phyloP scores from a whole-genome alignment of 768 basidiomycete genomes.

The Boletus insuetus region DNA sequence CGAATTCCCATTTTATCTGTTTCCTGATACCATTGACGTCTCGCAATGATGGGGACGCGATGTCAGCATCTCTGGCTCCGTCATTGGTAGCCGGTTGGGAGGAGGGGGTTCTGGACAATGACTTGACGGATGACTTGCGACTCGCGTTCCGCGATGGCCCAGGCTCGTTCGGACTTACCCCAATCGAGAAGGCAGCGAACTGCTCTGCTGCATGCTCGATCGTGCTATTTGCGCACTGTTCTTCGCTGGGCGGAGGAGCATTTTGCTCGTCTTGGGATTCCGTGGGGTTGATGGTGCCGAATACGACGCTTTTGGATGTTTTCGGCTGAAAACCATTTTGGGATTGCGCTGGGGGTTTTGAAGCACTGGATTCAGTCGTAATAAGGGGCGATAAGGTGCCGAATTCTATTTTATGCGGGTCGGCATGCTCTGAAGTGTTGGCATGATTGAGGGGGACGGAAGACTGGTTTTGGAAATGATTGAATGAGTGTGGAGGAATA shows the following conservation, averaged over 20 bases:
- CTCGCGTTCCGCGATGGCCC: constrained; percentile 25
- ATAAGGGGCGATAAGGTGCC: constrained; percentile 15
- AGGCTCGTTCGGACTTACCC: constrained; percentile 39
- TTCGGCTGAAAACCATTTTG: constrained; percentile 8
- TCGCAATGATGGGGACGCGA: neutral
- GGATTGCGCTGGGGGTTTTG: constrained; percentile 1
- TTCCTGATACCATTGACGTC: constrained; percentile 14
- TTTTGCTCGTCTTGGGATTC: constrained; percentile 16
- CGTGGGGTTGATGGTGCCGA: constrained; percentile 47
- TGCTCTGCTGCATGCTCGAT: constrained; percentile 26
- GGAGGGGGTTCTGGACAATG: constrained; percentile 10
- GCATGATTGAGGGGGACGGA: constrained; percentile 5
- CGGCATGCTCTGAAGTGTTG: constrained; percentile 13
- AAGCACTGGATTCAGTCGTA: constrained; percentile 10
- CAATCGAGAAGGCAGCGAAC: constrained; percentile 44
- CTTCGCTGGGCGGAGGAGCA: neutral
- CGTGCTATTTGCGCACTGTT: constrained; percentile 6
- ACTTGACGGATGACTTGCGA: constrained; percentile 25
- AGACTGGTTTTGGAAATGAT: constrained; percentile 20
- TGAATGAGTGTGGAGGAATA: constrained; percentile 7
- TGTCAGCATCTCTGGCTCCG: neutral
- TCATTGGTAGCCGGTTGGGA: neutral
- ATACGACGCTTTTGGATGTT: constrained; percentile 38
- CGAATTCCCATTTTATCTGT: constrained; percentile 55
- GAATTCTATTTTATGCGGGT: constrained; percentile 13